Evolutionary conservation across 225 moss, liverwort and hornwort genomes (phyloP), one percentile per base, ranked within the genome.

Genomic region (Pseudisothecium myosuroides): DNA sequence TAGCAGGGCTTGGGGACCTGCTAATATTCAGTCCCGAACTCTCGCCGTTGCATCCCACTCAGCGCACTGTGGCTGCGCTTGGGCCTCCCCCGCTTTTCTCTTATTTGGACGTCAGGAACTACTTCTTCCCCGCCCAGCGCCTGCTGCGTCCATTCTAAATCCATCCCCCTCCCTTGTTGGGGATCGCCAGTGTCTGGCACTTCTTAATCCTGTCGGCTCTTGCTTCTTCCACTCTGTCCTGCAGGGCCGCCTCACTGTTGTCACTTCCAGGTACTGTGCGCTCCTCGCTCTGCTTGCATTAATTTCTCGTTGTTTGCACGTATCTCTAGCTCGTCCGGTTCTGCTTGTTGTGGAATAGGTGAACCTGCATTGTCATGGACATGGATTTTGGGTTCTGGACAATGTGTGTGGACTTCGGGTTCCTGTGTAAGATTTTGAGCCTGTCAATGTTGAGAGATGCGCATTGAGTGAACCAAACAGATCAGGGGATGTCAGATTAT

Each of bases 1-100:
- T 59, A 6, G 37, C 85, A 64, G 62, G 31, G 88, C 77, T 75
- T 28, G 76, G 82, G 81, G 80, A 80, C 64, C 65, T 83, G 56
- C 83, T 71, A 72, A 79, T 80, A 87, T 60, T 80, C 80, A 60
- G 68, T 81, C 89, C 91, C 91, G 74, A 89, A 91, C 87, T 87
- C 85, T 87, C 91, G 91, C 87, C 67, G 67, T 49, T 58, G 49
- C 77, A 27, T 20, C 63, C 49, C 80, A 65, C 89, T 91, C 91
- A 91, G 91, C 89, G 89, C 89, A 43, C 87, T 83, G 68, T 81
- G 83, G 61, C 50, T 34, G 90, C n/a, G 64, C 65, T 86, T 47
- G 37, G 34, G 43, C 17, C 65, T 55, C 64, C 74, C 83, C 89
- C 89, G 43, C 58, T 37, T 62, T 62, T 39, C 23, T 23, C 82